Conservation (phyloP, 1,139 yeast species). For the Diutina scorzettiae region DNA sequence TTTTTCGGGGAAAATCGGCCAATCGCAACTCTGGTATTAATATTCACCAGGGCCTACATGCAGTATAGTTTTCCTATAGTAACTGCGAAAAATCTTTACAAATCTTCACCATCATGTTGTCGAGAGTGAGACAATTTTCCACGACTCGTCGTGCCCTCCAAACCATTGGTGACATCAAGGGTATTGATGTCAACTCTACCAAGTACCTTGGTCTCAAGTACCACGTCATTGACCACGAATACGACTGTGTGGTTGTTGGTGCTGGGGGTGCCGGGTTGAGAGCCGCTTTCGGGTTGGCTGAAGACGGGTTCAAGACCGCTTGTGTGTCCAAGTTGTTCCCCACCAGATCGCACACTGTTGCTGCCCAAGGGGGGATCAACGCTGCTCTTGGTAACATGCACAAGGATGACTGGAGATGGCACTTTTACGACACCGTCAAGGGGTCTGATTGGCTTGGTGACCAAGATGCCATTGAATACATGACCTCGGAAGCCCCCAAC, state of each 20-base stretch:
- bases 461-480: slow-evolving; percentile 97
- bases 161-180: slow-evolving; percentile 35
- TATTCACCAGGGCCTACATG: background rate
- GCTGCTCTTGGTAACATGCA: slow-evolving; percentile 98
- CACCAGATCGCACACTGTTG: slow-evolving; percentile 96
- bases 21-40: background rate
- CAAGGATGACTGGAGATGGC: slow-evolving; percentile 99
- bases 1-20: too few species aligned
- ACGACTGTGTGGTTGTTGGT: slow-evolving; percentile 95
- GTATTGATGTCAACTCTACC: slow-evolving; percentile 30
- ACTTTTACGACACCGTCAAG: slow-evolving; percentile 98
- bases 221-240: slow-evolving; percentile 92
- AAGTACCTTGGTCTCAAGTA: slow-evolving; percentile 58
- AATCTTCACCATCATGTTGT: slow-evolving; percentile 8
- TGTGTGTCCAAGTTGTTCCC: slow-evolving; percentile 96
- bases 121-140: slow-evolving; percentile 17
- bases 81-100: background rate
- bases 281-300: slow-evolving; percentile 96
- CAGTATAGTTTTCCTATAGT: background rate
- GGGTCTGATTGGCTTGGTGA: slow-evolving; percentile 99
- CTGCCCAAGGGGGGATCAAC: slow-evolving; percentile 99
- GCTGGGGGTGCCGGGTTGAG: slow-evolving; percentile 99
- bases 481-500: slow-evolving; percentile 97
- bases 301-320: slow-evolving; percentile 95
- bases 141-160: slow-evolving; percentile 19